Evolutionary conservation across 2,329 filamentous ascomycete species (phyloP).

Genomic region (Chaetomiaceae sp.): DNA sequence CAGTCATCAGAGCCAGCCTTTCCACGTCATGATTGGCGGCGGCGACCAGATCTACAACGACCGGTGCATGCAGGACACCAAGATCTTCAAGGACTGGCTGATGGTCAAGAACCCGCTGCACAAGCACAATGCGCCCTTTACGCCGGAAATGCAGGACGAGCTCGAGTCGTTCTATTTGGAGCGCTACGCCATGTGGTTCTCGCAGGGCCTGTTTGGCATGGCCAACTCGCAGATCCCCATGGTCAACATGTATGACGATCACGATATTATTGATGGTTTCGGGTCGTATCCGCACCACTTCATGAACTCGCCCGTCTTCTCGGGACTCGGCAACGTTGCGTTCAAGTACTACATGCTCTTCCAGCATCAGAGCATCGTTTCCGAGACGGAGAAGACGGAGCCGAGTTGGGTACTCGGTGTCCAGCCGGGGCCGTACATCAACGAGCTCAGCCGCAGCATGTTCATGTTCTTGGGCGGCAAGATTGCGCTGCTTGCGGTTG

Average conservation of each 20-base stretch:
- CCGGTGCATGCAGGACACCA: conserved; percentile 68
- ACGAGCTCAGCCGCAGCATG: conserved; percentile 75
- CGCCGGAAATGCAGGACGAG: conserved; percentile 77
- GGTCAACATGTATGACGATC: conserved; percentile 97
- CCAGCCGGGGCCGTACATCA: conserved; percentile 82
- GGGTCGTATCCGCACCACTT: conserved; percentile 90
- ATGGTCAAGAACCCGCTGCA: conserved; percentile 71
- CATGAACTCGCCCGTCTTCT: conserved; percentile 86
- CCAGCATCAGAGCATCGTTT: conserved; percentile 83
- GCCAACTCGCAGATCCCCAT: conserved; percentile 94
- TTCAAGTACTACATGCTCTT: conserved; percentile 99
- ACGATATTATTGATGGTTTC: conserved; percentile 87
- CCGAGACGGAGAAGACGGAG: conserved; percentile 77
- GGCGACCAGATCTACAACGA: conserved; percentile 98
- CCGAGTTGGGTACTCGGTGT: conserved; percentile 86
- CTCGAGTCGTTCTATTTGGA: conserved; percentile 85
- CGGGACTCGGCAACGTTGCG: conserved; percentile 81
- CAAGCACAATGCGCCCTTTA: conserved; percentile 77
- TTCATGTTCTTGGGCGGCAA: conserved; percentile 79
- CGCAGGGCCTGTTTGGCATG: conserved; percentile 87
- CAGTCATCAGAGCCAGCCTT: conserved; percentile 82
- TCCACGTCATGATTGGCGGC: conserved; percentile 97
- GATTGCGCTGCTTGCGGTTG: conserved; percentile 78
- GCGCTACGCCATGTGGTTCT: conserved; percentile 92
- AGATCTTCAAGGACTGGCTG: conserved; percentile 78